These are phyloP conservation scores for Colletotrichum filicis DNA, from an alignment of 2,329 filamentous ascomycete species.

Conservation along the genomic window DNA sequence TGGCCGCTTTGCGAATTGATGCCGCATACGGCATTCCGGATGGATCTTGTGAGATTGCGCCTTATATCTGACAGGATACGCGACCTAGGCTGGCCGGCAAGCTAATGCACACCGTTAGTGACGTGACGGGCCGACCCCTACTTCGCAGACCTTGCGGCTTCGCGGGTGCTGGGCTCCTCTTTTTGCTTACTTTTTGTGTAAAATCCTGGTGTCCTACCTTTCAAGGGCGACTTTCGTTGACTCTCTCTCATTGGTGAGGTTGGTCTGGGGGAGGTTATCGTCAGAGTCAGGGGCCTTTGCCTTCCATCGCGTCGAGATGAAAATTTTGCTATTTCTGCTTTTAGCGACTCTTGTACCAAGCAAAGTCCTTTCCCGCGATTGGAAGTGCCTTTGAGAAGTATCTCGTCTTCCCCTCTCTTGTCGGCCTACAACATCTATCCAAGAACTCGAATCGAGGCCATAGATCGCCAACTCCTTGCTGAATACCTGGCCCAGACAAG, in stretches of 20 bases:
- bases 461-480: not conserved
- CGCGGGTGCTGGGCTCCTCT: not conserved
- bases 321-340: not conserved
- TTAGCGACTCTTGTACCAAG: not conserved
- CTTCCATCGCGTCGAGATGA: not conserved
- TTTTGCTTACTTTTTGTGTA: not conserved
- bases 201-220: not conserved
- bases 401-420: not conserved
- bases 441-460: not conserved
- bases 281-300: not conserved
- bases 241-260: not conserved
- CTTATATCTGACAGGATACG: not conserved
- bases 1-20: not conserved
- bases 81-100: not conserved
- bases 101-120: not conserved
- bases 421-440: not conserved
- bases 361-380: not conserved
- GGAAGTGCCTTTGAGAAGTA: not conserved
- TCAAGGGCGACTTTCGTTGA: not conserved
- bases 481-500: not conserved
- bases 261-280: not conserved
- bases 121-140: not conserved
- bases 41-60: not conserved
- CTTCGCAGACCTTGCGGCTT: not conserved
- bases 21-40: not conserved